Evolutionary conservation across 768 basidiomycete species (phyloP).

Genomic region (Leccinum olivaceopallidum): DNA sequence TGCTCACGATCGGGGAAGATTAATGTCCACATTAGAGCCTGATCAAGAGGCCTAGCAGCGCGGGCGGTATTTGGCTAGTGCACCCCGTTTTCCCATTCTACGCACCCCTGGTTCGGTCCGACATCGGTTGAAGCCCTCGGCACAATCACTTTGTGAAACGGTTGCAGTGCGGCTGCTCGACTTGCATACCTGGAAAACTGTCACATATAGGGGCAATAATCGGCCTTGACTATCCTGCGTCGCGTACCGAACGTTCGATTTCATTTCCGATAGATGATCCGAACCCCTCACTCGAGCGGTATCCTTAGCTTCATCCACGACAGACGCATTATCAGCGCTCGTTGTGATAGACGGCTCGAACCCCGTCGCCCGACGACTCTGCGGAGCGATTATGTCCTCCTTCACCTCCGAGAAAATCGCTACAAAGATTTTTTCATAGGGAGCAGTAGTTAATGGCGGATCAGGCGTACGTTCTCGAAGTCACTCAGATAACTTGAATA

Average conservation of each 20-base stretch:
- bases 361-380: constrained; percentile 44
- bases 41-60: background rate
- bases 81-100: too few species aligned
- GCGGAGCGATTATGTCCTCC: constrained; percentile 38
- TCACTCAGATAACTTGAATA: background rate
- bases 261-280: background rate
- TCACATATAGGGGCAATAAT: background rate
- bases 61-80: too few species aligned
- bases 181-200: background rate
- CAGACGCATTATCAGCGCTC: constrained; percentile 12
- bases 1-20: background rate
- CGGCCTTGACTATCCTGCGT: too few species aligned
- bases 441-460: background rate
- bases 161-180: background rate
- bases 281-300: constrained; percentile 16
- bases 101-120: too few species aligned
- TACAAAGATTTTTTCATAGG: constrained; percentile 14
- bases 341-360: constrained; percentile 37
- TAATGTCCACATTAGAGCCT: background rate
- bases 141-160: background rate
- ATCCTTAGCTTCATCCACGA: constrained; percentile 27
- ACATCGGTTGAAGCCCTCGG: background rate
- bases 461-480: background rate
- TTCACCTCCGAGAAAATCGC: constrained; percentile 54
- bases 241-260: background rate